Evolutionary conservation across 2,329 filamentous ascomycete genomes (phyloP), one percentile per base, ranked within the genome.

Genomic region (Cladosporium colombiae): DNA sequence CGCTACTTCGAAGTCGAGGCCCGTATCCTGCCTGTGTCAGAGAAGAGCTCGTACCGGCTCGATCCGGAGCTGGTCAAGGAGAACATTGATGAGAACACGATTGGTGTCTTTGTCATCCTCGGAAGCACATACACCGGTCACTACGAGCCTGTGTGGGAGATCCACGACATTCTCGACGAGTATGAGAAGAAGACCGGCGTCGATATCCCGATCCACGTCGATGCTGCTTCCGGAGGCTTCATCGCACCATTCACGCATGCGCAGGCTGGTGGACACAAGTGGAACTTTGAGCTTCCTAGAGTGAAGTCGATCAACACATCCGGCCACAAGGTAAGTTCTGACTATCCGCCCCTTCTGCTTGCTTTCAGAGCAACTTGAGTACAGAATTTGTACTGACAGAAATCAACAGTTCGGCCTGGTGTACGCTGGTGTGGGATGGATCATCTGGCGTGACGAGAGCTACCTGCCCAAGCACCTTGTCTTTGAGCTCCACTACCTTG

Each of bases 51-150:
- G 7, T 89, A 82, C 73, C 80, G 87, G 35, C 81, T 91, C 8
- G 88, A 91, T 69, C 86, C 89, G 0, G 81, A 86, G 4, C 77
- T 88, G 29, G 86, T 91, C 0, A 86, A 84, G 71, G 75, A 91
- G 70, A 89, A 89, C 68, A 83, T 91, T 37, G 89, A 92, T 68
- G 89, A 91, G 77, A 91, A 91, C 70, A 92, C 89, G 0, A 91
- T 92, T 70, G 89, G 89, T n/a, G 80, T 92, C 0, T 91, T 90
- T 72, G 87, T 89, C 0, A 91, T 91, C 62, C 73, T 92, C 5
- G 89, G 89, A 3, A 88, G 84, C 60, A 92, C 89, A 0, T 92
- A 91, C 70, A 92, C 89, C 0, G 89, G 89, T 0, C 88, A 91
- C 72, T 91, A 88, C 68, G 89, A 91, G 76, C 88, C 89, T 0